phyloP scores from a whole-genome alignment of 345 rosid species.

The Eutrema yunnanense region DNA sequence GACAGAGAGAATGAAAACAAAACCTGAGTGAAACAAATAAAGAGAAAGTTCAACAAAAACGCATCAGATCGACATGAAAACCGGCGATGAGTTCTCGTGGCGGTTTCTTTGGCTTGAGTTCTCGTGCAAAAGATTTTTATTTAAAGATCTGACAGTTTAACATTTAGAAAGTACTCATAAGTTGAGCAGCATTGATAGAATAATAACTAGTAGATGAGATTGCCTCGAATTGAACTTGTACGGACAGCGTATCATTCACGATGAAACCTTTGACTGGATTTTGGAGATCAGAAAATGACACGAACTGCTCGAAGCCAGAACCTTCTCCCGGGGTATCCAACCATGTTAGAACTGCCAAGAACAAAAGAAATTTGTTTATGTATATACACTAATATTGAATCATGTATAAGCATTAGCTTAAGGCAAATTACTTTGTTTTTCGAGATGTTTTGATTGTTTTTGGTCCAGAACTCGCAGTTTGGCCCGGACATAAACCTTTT shows the following conservation, averaged over 20 bases:
- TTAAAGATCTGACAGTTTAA: not conserved
- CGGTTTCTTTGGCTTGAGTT: no score
- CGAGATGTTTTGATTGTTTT: not conserved
- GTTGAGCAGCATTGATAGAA: not conserved
- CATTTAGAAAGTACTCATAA: not conserved
- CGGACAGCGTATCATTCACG: not conserved
- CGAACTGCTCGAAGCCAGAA: not conserved
- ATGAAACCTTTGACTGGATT: slow-evolving; percentile 7
- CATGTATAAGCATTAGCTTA: not conserved
- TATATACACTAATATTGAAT: not conserved
- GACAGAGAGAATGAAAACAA: no score
- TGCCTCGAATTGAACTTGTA: slow-evolving; percentile 6
- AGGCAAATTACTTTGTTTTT: not conserved
- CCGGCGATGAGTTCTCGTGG: no score
- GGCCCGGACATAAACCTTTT: slow-evolving; percentile 8
- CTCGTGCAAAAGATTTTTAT: not conserved
- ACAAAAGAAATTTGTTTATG: not conserved
- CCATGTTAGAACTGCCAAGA: slow-evolving; percentile 4
- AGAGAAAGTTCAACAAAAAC: no score
- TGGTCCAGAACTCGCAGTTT: slow-evolving; percentile 15
- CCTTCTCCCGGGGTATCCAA: not conserved
- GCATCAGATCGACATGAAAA: no score
- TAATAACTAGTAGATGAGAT: not conserved
- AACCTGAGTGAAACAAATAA: no score
- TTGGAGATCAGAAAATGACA: not conserved